Evolutionary conservation across 345 rosid species (phyloP).

Genomic region (Aquilaria sinensis): DNA sequence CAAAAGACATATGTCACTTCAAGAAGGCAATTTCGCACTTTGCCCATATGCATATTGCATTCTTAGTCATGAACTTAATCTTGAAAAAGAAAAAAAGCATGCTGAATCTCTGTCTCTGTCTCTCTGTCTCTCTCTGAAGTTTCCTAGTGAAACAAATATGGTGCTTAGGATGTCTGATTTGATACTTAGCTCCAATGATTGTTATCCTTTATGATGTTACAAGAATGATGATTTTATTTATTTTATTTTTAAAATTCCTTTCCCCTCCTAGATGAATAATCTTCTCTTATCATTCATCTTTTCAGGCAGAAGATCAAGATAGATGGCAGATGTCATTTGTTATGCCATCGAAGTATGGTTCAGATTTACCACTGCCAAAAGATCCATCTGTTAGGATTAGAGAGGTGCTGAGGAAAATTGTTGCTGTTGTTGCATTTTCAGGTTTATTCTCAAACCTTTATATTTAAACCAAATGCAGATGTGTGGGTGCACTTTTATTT

Average conservation of each 20-base stretch:
- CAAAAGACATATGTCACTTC: too few relatives aligned
- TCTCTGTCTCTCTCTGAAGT: too few relatives aligned
- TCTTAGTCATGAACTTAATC: too few relatives aligned
- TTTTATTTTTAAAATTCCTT: background rate
- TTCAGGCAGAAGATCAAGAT: conserved; percentile 49
- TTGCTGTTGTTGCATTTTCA: conserved; percentile 80
- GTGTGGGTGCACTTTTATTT: background rate
- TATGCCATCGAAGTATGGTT: conserved; percentile 84
- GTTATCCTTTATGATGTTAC: too few relatives aligned
- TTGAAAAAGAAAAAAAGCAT: too few relatives aligned
- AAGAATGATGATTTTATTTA: too few relatives aligned
- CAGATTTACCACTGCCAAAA: conserved; percentile 63
- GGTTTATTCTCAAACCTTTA: conserved; percentile 30
- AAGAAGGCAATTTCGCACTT: too few relatives aligned
- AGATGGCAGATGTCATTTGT: conserved; percentile 93
- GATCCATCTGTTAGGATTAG: conserved; percentile 67
- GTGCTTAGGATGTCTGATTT: too few relatives aligned
- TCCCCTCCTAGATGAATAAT: background rate
- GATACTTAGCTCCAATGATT: too few relatives aligned
- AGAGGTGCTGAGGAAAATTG: conserved; percentile 62
- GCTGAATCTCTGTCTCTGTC: too few relatives aligned
- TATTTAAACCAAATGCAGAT: background rate
- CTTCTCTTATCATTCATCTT: conserved; percentile 5
- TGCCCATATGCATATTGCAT: too few relatives aligned
- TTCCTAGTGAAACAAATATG: too few relatives aligned